A percentile compares a stretch with the other conserved stretches of the same genome.
These are phyloP conservation scores for Ilyonectria mors-panacis DNA, from an alignment of 2,329 filamentous ascomycete species.

Conservation along the genomic window DNA sequence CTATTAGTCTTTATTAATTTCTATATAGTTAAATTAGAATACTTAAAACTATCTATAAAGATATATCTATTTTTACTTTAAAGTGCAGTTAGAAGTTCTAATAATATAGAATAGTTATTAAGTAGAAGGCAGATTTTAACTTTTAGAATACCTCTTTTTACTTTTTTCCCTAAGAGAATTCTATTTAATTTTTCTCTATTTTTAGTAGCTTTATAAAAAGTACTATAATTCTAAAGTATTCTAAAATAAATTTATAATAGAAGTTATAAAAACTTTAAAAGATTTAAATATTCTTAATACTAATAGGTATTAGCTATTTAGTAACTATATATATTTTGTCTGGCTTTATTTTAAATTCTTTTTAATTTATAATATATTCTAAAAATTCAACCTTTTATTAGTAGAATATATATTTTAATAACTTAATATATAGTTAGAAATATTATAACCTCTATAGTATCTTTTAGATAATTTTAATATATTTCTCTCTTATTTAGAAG, in stretches of 20 bases:
- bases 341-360: background rate
- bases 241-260: background rate
- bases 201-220: no score
- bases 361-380: no score
- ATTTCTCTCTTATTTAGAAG: background rate
- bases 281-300: background rate
- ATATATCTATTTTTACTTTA: no score
- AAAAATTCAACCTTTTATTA: no score
- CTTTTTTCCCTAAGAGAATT: background rate
- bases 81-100: background rate
- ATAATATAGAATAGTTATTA: background rate
- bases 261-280: background rate
- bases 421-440: no score
- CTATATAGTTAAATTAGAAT: no score
- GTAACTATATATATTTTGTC: background rate
- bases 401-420: no score
- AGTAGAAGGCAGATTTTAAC: background rate
- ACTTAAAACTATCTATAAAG: no score
- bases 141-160: background rate
- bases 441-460: background rate
- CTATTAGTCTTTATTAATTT: no score
- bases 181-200: background rate
- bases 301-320: background rate
- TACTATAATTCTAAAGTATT: no score
- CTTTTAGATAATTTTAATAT: background rate